Conservation (phyloP, 177 flowering plant species). For the Tripterygium wilfordii region DNA sequence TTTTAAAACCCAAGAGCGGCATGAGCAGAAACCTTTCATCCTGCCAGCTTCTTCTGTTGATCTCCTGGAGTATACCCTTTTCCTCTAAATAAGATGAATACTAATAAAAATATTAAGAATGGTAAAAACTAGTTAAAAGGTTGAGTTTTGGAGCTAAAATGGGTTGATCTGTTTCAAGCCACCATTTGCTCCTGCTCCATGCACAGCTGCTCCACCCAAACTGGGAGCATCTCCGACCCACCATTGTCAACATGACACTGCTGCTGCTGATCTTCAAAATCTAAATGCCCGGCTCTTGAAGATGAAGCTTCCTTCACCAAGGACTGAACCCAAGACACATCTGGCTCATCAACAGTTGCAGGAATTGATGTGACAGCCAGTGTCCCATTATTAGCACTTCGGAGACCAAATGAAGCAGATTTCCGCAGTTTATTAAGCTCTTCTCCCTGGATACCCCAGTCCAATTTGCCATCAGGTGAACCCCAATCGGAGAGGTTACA, state of each 20-base stretch:
- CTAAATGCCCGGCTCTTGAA: constrained; percentile 10
- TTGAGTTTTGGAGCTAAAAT: background rate
- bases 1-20: background rate
- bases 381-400: constrained; percentile 8
- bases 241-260: constrained; percentile 26
- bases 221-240: constrained; percentile 22
- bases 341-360: constrained; percentile 22
- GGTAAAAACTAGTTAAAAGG: constrained; percentile 2
- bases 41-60: constrained; percentile 5
- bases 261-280: constrained; percentile 20
- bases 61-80: background rate
- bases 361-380: constrained; percentile 4
- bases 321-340: constrained; percentile 46
- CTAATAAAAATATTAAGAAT: constrained; percentile 14
- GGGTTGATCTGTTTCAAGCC: constrained; percentile 20
- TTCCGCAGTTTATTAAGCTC: constrained; percentile 52
- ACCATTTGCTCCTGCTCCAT: constrained; percentile 48
- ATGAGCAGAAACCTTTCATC: constrained; percentile 14
- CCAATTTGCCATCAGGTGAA: constrained; percentile 52
- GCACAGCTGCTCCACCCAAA: constrained; percentile 49
- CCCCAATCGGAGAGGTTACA: constrained; percentile 42
- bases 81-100: constrained; percentile 6
- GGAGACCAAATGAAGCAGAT: constrained; percentile 58
- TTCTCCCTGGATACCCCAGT: constrained; percentile 53
- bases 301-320: constrained; percentile 32